A percentile compares a stretch with the other conserved stretches of the same genome.
phyloP scores from a whole-genome alignment of 1,284 basidiomycete genomes.

The Pseudomicrostroma phylloplanum region DNA sequence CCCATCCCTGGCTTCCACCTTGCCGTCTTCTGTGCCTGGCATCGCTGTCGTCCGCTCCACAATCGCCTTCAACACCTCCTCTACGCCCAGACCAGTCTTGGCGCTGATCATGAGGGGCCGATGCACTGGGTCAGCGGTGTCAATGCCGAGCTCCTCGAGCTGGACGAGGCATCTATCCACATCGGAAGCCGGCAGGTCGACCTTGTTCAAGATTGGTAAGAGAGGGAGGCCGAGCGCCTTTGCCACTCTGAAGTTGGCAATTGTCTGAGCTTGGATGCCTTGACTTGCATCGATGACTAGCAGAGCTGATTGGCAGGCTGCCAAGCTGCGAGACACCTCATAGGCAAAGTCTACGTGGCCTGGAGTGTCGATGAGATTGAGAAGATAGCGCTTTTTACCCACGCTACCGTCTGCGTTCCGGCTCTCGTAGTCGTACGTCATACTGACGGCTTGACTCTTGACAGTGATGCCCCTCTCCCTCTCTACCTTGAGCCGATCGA shows the following conservation, averaged over 20 bases:
- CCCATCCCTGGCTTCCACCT: conserved; percentile 26
- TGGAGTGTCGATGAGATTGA: conserved; percentile 96
- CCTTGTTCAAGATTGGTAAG: conserved; percentile 92
- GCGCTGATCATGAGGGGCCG: conserved; percentile 59
- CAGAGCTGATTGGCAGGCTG: conserved; percentile 88
- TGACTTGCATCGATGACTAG: conserved; percentile 89
- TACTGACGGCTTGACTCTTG: conserved; percentile 53
- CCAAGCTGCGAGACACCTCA: conserved; percentile 86
- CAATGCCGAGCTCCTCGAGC: conserved; percentile 54
- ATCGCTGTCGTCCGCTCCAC: conserved; percentile 51
- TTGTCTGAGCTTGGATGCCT: conserved; percentile 94
- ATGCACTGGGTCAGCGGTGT: conserved; percentile 53
- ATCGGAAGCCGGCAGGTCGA: conserved; percentile 49
- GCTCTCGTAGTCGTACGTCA: conserved; percentile 37
- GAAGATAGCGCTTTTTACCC: conserved; percentile 54
- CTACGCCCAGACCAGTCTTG: conserved; percentile 80
- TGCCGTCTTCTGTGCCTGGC: conserved; percentile 25
- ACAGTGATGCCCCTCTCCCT: conserved; percentile 88
- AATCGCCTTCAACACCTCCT: conserved; percentile 70
- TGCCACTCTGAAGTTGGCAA: conserved; percentile 83
- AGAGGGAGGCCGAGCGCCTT: conserved; percentile 71
- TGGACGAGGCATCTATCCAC: conserved; percentile 27
- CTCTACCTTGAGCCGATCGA: conserved; percentile 73
- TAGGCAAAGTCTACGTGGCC: conserved; percentile 54
- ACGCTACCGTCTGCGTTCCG: not conserved